phyloP scores from a whole-genome alignment of 345 rosid genomes.

The Brassica nigra region DNA sequence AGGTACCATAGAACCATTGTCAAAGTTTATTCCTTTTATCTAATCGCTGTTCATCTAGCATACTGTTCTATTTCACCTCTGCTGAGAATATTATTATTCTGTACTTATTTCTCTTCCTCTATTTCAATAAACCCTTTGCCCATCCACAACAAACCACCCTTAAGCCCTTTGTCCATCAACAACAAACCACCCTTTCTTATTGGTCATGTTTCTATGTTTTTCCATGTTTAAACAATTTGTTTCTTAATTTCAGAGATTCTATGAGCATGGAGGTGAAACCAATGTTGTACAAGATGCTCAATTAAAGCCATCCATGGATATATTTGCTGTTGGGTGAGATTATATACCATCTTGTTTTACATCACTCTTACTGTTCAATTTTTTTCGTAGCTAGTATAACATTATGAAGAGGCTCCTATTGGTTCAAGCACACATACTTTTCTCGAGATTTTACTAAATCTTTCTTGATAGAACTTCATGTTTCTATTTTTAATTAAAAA shows the following conservation, averaged over 20 bases:
- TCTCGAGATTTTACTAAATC: too few relatives aligned
- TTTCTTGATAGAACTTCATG: too few relatives aligned
- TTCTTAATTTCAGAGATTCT: constrained; percentile 73
- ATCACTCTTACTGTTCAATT: constrained; percentile 3
- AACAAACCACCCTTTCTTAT: constrained; percentile 13
- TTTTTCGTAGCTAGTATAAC: constrained; percentile 2
- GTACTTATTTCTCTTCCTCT: background rate
- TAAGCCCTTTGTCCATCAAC: background rate
- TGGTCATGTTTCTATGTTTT: constrained; percentile 18
- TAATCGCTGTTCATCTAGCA: background rate
- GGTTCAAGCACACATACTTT: background rate
- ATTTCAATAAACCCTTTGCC: background rate
- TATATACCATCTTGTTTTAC: background rate
- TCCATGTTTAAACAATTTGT: constrained; percentile 1
- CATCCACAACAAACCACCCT: too few relatives aligned
- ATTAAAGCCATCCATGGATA: constrained; percentile 91
- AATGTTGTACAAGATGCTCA: constrained; percentile 95
- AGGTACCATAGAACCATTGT: constrained; percentile 49
- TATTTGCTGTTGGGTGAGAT: constrained; percentile 96
- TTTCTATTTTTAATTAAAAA: too few relatives aligned
- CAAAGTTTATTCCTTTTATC: background rate
- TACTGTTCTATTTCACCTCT: too few relatives aligned
- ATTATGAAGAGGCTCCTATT: background rate
- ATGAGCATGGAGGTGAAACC: constrained; percentile 98
- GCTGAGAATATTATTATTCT: too few relatives aligned